Base-by-base conservation (phyloP, 805 yeast genomes). In the Ogataea trehaloabstinens region DNA sequence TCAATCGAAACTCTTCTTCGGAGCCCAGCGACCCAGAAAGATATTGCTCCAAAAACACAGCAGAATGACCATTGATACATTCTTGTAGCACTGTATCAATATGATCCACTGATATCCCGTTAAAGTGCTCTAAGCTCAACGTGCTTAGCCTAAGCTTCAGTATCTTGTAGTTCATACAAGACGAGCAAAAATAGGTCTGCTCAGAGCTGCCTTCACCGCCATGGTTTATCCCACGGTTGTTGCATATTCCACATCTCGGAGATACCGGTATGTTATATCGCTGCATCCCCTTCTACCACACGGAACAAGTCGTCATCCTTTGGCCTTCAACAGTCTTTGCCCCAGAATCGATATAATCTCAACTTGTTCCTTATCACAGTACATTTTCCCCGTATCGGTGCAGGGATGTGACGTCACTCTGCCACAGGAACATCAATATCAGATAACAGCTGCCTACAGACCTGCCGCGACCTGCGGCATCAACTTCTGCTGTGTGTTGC, bases 111-210 rank as follows among this genome's bases (percentile, higher is more conserved):
- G 53, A 45, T 7, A 38, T 42, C 13, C 34, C 35, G 33, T 54
- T 50, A 15, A 50, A 34, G 24, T 40, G 43, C 19, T 48, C 53
- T 8, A 53, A 10, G 24, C 50, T 45, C 17, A 57, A 45, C 4
- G 45, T 41, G 16, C 49, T 46, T 25, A 61, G 39, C 24, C 47
- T 51, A 15, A 39, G 35, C 34, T 58, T 55, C 8, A 61, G 42
- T 11, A 58, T 34, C 31, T 52, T 48, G 38, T 45, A 56, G 40
- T 46, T 54, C 6, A 57, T 48, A 33, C 66, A 61, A 0, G 58
- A 42, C 1, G 55, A 37, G 37, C 66, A 60, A 24, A 46, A 54
- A 21, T 41, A 51, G 3, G 25, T 16, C 17, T 28, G 8, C 21
- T 41, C 39, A 3, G 35, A 28, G 12, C 30, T 29, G 28, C 31